Conservation (phyloP, 331 rosid genomes). For the Telfairia occidentalis region DNA sequence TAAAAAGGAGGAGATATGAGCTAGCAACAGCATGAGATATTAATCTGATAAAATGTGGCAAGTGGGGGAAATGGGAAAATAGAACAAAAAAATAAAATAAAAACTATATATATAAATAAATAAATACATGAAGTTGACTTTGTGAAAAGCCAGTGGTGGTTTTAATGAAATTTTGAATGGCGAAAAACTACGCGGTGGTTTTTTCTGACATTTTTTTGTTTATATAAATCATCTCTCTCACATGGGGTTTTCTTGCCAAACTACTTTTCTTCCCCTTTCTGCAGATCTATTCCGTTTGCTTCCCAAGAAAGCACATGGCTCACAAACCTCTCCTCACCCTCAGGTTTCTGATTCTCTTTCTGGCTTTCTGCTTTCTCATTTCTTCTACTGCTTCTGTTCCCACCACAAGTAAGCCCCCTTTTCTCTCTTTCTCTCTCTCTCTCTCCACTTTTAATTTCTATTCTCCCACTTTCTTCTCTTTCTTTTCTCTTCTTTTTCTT, state of each 20-base stretch:
- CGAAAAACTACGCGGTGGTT: neutral
- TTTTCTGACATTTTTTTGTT: neutral
- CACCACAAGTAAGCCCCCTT: slow-evolving; percentile 14
- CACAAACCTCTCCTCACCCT: neutral
- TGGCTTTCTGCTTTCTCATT: slow-evolving; percentile 3
- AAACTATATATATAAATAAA: neutral
- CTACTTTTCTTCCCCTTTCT: neutral
- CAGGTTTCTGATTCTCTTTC: neutral
- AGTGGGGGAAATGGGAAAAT: neutral
- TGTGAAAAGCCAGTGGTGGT: neutral
- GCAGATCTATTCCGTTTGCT: neutral
- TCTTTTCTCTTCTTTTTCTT: too few relatives aligned
- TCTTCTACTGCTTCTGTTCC: slow-evolving; percentile 16
- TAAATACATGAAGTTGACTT: neutral
- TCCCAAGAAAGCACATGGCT: slow-evolving; percentile 11
- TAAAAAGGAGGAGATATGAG: too few relatives aligned
- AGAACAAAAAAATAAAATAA: neutral
- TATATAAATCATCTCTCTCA: neutral
- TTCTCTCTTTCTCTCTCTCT: neutral
- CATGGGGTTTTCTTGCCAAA: neutral
- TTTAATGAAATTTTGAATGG: neutral
- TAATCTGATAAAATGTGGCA: too few relatives aligned
- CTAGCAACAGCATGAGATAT: too few relatives aligned
- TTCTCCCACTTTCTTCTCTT: too few relatives aligned
- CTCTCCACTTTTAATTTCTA: neutral